Conservation (phyloP, 305 asterid genomes). For the Salvia sclarea region DNA sequence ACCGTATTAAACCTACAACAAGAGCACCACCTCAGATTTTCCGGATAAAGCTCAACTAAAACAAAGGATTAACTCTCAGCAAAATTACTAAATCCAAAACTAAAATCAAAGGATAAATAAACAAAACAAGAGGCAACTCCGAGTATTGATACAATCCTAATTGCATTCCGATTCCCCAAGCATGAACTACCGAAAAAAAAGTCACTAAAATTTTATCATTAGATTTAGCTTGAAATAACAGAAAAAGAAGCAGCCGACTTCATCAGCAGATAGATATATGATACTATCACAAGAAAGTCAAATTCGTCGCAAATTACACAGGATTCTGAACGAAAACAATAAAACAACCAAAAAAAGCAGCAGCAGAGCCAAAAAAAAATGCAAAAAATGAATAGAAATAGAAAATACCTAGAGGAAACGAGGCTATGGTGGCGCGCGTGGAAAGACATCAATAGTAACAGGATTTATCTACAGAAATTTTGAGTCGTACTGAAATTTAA, state of each 20-base stretch:
- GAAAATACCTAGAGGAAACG: slow-evolving; percentile 7
- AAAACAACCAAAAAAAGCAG: no score
- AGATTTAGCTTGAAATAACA: slow-evolving; percentile 1
- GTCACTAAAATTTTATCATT: background rate
- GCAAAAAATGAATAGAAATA: no score
- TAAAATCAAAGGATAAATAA: no score
- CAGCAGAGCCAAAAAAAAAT: no score
- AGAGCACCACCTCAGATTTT: background rate
- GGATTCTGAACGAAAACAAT: no score
- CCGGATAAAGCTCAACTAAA: background rate
- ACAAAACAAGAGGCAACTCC: no score
- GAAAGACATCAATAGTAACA: slow-evolving; percentile 51
- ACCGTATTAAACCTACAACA: background rate
- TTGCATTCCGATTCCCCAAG: background rate
- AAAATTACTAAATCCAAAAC: no score
- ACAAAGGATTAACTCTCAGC: no score
- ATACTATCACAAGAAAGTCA: no score
- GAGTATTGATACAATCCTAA: no score
- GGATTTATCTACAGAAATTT: slow-evolving; percentile 24
- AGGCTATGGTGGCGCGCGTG: slow-evolving; percentile 52
- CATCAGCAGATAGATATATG: background rate
- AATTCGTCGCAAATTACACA: no score
- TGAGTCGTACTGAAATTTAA: slow-evolving; percentile 1
- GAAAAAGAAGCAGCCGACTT: background rate
- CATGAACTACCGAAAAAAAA: background rate